These are phyloP conservation scores for Biscutella auriculata DNA, from an alignment of 441 rosid genomes.

Conservation along the genomic window DNA sequence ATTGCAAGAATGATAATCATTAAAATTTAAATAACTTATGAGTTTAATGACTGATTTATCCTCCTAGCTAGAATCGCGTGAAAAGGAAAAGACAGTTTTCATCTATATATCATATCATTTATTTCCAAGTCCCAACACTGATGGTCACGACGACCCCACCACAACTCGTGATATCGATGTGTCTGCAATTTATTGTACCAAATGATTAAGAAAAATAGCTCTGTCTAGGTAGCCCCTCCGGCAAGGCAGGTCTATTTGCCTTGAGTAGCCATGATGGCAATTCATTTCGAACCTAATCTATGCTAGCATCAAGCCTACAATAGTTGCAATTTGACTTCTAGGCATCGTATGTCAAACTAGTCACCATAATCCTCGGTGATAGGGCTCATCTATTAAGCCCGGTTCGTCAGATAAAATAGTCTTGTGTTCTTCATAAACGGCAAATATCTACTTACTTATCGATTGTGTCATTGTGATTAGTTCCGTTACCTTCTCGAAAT, in stretches of 20 bases:
- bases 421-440: neutral
- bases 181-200: slow-evolving; percentile 5
- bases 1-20: too few relatives aligned
- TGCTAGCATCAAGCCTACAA: neutral
- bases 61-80: neutral
- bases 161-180: neutral
- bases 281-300: neutral
- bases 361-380: neutral
- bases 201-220: slow-evolving; percentile 6
- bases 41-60: neutral
- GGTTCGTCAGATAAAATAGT: neutral
- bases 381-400: neutral
- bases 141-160: slow-evolving; percentile 14
- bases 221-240: slow-evolving; percentile 12
- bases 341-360: neutral
- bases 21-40: too few relatives aligned
- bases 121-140: neutral
- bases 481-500: slow-evolving; percentile 48
- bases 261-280: neutral
- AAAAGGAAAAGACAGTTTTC: neutral
- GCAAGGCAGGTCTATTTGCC: slow-evolving; percentile 17
- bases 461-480: neutral
- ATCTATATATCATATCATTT: neutral
- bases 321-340: neutral
- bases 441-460: neutral